Base-by-base conservation (phyloP, 345 rosid genomes). In the Gossypioides kirkii region DNA sequence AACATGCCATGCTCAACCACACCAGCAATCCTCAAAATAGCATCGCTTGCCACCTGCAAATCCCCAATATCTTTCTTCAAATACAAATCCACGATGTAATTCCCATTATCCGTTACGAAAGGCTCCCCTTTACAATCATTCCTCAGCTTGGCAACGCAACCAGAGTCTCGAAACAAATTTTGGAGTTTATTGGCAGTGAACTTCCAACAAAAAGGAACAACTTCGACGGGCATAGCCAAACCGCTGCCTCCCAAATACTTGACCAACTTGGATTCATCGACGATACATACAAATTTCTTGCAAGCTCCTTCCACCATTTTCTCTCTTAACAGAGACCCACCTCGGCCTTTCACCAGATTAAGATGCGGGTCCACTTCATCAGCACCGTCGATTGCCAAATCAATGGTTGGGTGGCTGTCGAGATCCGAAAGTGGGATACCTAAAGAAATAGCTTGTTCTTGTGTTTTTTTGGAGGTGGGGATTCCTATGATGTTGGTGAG, bases 1-100 rank as follows among this genome's bases (percentile, higher is more conserved):
- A 94, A 94, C 98, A 94, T 89, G 0, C 98, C 98, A 73, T 94
- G 98, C 80, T 94, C 98, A 61, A 92, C 95, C 17, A 90, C 97
- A 2, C 98, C 93, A 11, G 98, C 79, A n/a, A 94, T 76, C 82
- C 97, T 80, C 80, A 88, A 63, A 65, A 94, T 90, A 1, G 86
- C 88, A 80, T 92, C 97, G 22, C 96, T 86, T 0, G 87, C 95
- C 13, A 52, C 85, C 67, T 78, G 74, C 80, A 92, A 87, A 81
- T 94, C 98, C 66, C 95, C 97, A 65, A 94, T 85, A 18, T 89
- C 95, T 46, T 82, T 87, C 80, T 90, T 62, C 67, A 92, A 77
- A 70, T 82, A 85, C 90, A 94, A 81, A 60, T 94, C 93, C 61
- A 94, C 92, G 26, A 92, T 81, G 55, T 89, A 92, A 77, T 94